phyloP scores from a whole-genome alignment of 768 basidiomycete species.

The Psilocybe cubensis region DNA sequence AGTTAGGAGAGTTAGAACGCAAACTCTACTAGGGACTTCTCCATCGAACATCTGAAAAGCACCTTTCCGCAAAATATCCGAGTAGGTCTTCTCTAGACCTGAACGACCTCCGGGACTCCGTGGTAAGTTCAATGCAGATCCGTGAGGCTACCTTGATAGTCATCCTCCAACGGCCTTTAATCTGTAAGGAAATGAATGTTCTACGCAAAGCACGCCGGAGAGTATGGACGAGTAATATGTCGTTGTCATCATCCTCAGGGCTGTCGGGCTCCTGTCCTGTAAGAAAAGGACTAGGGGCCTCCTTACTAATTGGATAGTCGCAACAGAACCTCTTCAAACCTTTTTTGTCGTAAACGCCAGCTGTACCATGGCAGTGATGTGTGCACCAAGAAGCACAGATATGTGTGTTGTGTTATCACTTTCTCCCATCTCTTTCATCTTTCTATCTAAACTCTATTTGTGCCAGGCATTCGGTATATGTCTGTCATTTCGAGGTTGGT shows the following conservation, averaged over 20 bases:
- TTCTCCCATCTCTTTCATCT: background rate
- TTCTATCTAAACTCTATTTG: background rate
- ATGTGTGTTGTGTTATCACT: background rate
- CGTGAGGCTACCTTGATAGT: background rate
- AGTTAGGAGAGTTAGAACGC: background rate
- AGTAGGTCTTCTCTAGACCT: background rate
- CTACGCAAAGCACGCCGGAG: no score
- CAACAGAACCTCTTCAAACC: no score
- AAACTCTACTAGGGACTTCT: slow-evolving; percentile 9
- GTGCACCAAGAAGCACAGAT: background rate
- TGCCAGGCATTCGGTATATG: background rate
- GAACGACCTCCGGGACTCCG: background rate
- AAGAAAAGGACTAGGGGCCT: no score
- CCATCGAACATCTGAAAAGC: background rate
- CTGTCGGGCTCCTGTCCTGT: no score
- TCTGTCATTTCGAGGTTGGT: background rate
- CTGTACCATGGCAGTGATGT: background rate
- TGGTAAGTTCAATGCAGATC: background rate
- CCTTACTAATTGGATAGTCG: no score
- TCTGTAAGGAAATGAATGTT: background rate
- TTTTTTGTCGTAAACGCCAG: no score
- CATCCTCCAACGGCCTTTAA: background rate
- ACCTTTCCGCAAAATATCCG: slow-evolving; percentile 6
- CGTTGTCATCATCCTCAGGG: no score
- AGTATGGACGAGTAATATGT: no score